These are phyloP conservation scores for Jamesozyma spencerorum DNA, from an alignment of 805 yeast genomes.

Conservation along the genomic window DNA sequence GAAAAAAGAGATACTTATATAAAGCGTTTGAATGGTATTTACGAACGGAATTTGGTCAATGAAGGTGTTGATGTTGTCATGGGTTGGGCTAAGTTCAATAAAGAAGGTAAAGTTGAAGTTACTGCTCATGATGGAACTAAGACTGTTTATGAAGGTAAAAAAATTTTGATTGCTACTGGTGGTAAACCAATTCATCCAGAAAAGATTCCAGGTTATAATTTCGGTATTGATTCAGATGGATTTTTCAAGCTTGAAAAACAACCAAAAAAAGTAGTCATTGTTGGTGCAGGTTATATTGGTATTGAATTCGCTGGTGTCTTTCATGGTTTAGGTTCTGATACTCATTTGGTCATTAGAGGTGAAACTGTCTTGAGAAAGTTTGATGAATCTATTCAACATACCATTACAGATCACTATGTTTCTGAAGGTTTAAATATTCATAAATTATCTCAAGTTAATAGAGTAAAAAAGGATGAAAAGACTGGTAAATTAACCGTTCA, in stretches of 20 bases:
- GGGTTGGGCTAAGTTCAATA: conserved; percentile 76
- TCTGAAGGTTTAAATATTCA: conserved; percentile 76
- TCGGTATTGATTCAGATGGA: conserved; percentile 83
- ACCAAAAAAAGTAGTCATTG: conserved; percentile 87
- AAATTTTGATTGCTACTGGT: conserved; percentile 85
- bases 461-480: conserved; percentile 38
- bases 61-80: conserved; percentile 83
- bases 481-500: conserved; percentile 43
- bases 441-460: conserved; percentile 47
- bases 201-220: conserved; percentile 70
- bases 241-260: conserved; percentile 73
- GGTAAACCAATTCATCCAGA: conserved; percentile 67
- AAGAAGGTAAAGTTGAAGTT: conserved; percentile 72
- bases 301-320: conserved; percentile 93
- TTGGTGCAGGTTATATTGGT: conserved; percentile 98
- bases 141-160: conserved; percentile 64
- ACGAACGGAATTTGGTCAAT: conserved; percentile 73
- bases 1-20: conserved; percentile 88
- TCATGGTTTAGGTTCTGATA: conserved; percentile 76
- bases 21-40: conserved; percentile 80
- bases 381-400: conserved; percentile 69
- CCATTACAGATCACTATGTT: conserved; percentile 71
- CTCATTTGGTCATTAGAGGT: conserved; percentile 83
- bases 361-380: conserved; percentile 83
- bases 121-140: conserved; percentile 51